Conservation (phyloP, 2,329 filamentous ascomycete species). For the Fusarium nurragi region DNA sequence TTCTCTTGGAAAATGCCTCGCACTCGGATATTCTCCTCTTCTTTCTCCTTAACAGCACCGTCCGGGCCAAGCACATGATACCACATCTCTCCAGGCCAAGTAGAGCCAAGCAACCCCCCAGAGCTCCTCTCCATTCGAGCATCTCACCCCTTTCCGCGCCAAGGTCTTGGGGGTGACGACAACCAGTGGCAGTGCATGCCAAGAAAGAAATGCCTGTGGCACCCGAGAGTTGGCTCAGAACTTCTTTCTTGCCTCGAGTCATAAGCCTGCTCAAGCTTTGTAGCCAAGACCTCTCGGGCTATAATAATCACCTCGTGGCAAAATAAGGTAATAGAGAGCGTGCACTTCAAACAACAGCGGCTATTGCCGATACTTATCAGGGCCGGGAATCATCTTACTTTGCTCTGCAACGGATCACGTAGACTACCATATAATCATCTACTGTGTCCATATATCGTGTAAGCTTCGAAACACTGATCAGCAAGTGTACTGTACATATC, state of each 20-base stretch:
- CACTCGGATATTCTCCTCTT: neutral
- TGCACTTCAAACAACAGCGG: neutral
- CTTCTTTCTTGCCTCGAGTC: neutral
- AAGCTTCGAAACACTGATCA: neutral
- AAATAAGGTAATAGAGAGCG: neutral
- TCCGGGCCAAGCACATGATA: constrained; percentile 18
- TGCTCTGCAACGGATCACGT: neutral
- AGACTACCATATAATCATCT: neutral
- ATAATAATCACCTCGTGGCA: constrained; percentile 11
- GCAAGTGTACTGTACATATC: neutral
- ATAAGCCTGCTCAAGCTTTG: constrained; percentile 40
- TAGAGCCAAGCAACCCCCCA: constrained; percentile 28
- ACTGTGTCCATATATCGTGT: neutral
- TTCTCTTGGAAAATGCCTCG: neutral
- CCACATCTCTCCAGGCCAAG: constrained; percentile 1
- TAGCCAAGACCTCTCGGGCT: constrained; percentile 27
- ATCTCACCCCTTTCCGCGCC: constrained; percentile 25
- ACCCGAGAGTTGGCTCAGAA: neutral
- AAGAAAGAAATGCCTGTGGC: constrained; percentile 3
- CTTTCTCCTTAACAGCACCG: neutral
- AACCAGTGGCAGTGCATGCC: constrained; percentile 44
- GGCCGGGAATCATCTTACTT: too few species aligned
- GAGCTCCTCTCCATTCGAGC: constrained; percentile 12
- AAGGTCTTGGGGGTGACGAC: constrained; percentile 42
- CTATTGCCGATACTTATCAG: neutral